Evolutionary conservation across 768 basidiomycete species (phyloP), one percentile per base, ranked within the genome.

Genomic region (Candolleomyces aberdarensis): DNA sequence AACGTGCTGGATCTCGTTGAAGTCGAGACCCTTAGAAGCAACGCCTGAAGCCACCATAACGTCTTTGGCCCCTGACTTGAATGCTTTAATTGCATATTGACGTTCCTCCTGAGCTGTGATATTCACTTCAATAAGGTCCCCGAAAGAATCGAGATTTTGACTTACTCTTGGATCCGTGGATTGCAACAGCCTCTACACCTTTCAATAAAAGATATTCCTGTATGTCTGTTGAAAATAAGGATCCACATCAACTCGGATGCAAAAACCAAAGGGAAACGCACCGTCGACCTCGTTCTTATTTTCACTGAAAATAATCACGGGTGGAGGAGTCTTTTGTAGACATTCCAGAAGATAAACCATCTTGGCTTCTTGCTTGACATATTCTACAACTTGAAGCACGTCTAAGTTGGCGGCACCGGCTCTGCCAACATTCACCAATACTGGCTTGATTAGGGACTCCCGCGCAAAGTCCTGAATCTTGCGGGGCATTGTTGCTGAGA

Each of bases 281-380:
- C 95, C 96, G 70, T 99, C 97, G n/a, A 99, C 97, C 72, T 99
- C 97, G 70, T 99, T 98, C 81, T 99, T 99, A 78, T 96, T 98
- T 71, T 99, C 97, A 64, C 91, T 94, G 73, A 99, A 99, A 60
- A 98, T 85, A 74, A 98, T 97, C 53, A 96, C 95, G 1, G 97
- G 97, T 7, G 97, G 97, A 0, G 97, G 89, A 0, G 97, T 99
- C 78, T 98, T 99, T 72, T 98, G 97, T 63, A 99, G 74, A 72
- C 96, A 98, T 74, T 99, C 97, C 51, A 99, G 80, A 15, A 98
- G 83, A 73, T 98, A 99, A 1, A 99, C 96, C 97, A 98, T 98
- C 76, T 99, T 99, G 0, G 97, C 97, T 75, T 98, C 97, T 71
- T 97, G 95, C 76, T 99, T 99, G 67, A 99, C 97, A 67, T 97